Percentiles rank a stretch among this genome's conserved stretches.
These are phyloP conservation scores for Penicillium arizonense DNA, from an alignment of 495 filamentous ascomycete genomes.

Conservation along the genomic window DNA sequence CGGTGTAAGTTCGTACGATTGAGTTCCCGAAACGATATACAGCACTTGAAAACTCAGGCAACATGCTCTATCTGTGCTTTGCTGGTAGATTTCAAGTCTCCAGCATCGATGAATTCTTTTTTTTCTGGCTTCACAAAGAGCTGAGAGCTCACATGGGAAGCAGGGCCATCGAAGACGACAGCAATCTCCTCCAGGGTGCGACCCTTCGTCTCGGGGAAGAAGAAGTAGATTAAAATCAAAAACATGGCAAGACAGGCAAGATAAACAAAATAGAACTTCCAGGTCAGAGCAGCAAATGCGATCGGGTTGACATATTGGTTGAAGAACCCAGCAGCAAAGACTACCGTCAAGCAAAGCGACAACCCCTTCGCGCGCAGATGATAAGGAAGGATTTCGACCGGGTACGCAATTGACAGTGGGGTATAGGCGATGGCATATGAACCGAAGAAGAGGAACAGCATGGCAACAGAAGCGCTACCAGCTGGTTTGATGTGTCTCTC, in stretches of 20 bases:
- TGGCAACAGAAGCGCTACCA: conserved; percentile 54
- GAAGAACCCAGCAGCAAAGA: conserved; percentile 56
- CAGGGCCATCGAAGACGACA: conserved; percentile 51
- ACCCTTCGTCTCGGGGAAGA: conserved; percentile 66
- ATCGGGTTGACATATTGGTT: conserved; percentile 61
- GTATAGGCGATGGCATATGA: conserved; percentile 59
- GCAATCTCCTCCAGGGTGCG: conserved; percentile 66
- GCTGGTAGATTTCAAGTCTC: too few species aligned
- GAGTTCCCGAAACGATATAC: too few species aligned
- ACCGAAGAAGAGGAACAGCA: conserved; percentile 58
- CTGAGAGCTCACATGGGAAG: too few species aligned
- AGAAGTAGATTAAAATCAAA: conserved; percentile 57
- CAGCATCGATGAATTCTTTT: too few species aligned
- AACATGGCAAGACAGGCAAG: conserved; percentile 55
- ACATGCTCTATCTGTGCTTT: too few species aligned
- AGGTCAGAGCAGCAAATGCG: conserved; percentile 43
- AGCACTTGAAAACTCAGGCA: too few species aligned
- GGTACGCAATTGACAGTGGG: conserved; percentile 61
- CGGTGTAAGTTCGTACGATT: too few species aligned
- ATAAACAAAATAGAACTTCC: conserved; percentile 64
- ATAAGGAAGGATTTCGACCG: conserved; percentile 66
- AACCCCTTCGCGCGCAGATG: conserved; percentile 71
- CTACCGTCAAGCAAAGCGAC: conserved; percentile 58
- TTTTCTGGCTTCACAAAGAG: too few species aligned
- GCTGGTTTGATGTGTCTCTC: conserved; percentile 41